Evolutionary conservation across 1,284 basidiomycete species (phyloP).

Genomic region (Apiotrichum mycotoxinovorans): DNA sequence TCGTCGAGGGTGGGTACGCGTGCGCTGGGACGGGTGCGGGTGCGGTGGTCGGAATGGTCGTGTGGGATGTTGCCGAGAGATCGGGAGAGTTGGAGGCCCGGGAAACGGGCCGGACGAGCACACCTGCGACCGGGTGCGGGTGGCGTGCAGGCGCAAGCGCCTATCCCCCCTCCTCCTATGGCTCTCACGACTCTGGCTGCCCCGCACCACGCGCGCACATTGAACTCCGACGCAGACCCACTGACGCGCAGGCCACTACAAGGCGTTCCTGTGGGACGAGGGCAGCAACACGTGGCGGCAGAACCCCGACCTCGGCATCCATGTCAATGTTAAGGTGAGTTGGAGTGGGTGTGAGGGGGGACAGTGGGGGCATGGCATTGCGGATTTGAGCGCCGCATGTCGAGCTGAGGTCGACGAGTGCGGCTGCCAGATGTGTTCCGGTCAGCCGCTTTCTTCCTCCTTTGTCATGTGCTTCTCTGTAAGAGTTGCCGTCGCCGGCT

Average conservation of each 20-base stretch:
- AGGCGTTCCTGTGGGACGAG: slow-evolving; percentile 86
- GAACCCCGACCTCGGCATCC: slow-evolving; percentile 77
- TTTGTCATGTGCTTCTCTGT: too few relatives aligned
- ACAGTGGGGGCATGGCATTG: too few relatives aligned
- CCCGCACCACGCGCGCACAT: background rate
- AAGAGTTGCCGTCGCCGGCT: too few relatives aligned
- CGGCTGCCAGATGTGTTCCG: too few relatives aligned
- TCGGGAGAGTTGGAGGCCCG: too few relatives aligned
- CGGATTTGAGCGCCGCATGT: too few relatives aligned
- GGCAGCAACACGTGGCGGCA: slow-evolving; percentile 64
- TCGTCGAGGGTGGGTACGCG: slow-evolving; percentile 74
- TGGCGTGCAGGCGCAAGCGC: too few relatives aligned
- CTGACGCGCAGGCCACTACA: slow-evolving; percentile 70
- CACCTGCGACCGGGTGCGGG: too few relatives aligned
- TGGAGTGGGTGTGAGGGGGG: slow-evolving; percentile 8
- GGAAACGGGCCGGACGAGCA: too few relatives aligned
- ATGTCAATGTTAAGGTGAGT: slow-evolving; percentile 82
- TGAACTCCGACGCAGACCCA: background rate
- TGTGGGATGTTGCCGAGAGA: background rate
- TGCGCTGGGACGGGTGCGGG: background rate
- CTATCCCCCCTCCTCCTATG: background rate
- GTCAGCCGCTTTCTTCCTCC: too few relatives aligned
- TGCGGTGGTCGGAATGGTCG: background rate
- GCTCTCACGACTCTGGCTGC: background rate
- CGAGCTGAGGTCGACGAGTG: too few relatives aligned